Evolutionary conservation across 2,329 filamentous ascomycete genomes (phyloP).

Genomic region (Colletotrichum zoysiae): DNA sequence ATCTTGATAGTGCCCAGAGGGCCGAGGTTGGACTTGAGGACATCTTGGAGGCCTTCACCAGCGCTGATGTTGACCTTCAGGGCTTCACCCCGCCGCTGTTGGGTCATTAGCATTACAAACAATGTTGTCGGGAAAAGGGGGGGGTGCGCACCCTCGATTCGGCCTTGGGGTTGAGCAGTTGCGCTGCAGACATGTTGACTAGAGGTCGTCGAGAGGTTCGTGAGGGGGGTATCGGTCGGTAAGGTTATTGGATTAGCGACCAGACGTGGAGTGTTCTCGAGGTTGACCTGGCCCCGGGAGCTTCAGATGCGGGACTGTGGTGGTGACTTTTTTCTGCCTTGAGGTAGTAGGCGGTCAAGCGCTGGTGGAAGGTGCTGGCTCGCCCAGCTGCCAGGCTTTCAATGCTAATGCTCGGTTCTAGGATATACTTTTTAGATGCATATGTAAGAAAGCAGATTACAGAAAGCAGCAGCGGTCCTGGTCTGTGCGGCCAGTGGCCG

Average conservation of each 20-base stretch:
- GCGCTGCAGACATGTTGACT: conserved; percentile 88
- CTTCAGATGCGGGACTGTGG: conserved; percentile 41
- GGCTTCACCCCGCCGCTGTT: conserved; percentile 93
- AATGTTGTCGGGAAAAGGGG: conserved; percentile 41
- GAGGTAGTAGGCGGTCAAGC: conserved; percentile 39
- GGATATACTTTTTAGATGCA: neutral
- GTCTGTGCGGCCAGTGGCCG: conserved; percentile 23
- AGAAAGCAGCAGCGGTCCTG: neutral
- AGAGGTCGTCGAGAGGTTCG: conserved; percentile 37
- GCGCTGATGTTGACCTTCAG: conserved; percentile 96
- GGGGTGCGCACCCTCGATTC: conserved; percentile 85
- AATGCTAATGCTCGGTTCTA: neutral
- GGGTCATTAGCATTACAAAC: conserved; percentile 58
- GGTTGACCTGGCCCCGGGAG: conserved; percentile 39
- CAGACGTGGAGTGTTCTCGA: conserved; percentile 41
- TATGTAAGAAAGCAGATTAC: neutral
- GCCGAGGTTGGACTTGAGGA: conserved; percentile 95
- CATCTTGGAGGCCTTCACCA: conserved; percentile 92
- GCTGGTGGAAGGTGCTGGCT: conserved; percentile 41
- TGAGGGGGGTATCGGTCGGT: conserved; percentile 39
- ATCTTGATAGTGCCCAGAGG: conserved; percentile 97
- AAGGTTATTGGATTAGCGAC: conserved; percentile 39
- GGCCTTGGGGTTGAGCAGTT: conserved; percentile 98
- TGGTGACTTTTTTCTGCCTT: conserved; percentile 43
- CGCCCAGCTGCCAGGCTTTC: conserved; percentile 15